Evolutionary conservation across 2,329 filamentous ascomycete species (phyloP).

Genomic region (Aspergillus carbonarius): DNA sequence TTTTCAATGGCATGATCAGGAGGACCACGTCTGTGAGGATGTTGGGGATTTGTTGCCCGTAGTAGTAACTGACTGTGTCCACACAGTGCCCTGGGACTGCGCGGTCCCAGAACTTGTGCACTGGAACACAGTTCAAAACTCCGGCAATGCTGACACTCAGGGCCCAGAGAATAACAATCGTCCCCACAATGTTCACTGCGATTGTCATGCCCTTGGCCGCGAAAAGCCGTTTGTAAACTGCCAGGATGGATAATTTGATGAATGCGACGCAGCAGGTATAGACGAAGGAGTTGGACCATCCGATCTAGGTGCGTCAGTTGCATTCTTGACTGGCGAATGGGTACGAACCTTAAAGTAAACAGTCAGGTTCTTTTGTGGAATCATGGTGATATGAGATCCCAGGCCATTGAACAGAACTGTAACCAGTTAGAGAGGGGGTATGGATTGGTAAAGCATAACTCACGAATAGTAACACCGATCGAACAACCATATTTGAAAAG

Average conservation of each 20-base stretch:
- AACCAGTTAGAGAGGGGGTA: not conserved
- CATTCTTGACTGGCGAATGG: not conserved
- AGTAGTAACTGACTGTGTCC: conserved; percentile 26
- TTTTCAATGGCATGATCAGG: conserved; percentile 26
- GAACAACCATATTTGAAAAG: conserved; percentile 34
- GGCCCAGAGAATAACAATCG: not conserved
- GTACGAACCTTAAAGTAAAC: conserved; percentile 26
- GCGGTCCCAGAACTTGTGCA: conserved; percentile 27
- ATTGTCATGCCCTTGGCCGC: not conserved
- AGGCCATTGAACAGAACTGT: conserved; percentile 29
- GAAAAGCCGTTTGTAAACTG: not conserved
- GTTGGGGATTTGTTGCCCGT: conserved; percentile 32
- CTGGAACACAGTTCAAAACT: not conserved
- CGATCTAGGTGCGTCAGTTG: conserved; percentile 20
- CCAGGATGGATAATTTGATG: conserved; percentile 5
- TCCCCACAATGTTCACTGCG: not conserved
- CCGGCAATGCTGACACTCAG: not conserved
- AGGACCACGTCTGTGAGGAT: conserved; percentile 31
- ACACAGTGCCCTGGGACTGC: conserved; percentile 26
- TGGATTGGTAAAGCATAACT: conserved; percentile 9
- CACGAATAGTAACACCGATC: conserved; percentile 25
- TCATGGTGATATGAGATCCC: conserved; percentile 29
- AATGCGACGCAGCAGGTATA: conserved; percentile 17
- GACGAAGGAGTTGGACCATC: conserved; percentile 29
- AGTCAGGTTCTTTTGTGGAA: conserved; percentile 24